phyloP scores from a whole-genome alignment of 2,329 filamentous ascomycete genomes.

The Xylariaceae sp. region DNA sequence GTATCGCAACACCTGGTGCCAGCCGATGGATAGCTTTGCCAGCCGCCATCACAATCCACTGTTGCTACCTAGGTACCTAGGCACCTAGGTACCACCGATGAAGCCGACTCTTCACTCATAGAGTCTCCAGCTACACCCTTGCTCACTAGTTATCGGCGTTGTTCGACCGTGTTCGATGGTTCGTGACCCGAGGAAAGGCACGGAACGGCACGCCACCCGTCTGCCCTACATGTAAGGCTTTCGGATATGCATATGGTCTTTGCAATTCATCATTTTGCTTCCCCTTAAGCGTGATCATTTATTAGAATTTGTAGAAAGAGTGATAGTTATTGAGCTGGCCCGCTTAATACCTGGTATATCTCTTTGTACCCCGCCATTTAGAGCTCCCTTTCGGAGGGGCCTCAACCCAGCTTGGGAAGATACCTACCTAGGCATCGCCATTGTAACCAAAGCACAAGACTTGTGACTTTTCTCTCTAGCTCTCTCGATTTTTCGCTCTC shows the following conservation, averaged over 20 bases:
- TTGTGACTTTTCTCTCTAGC: background rate
- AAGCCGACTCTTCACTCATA: too few relatives aligned
- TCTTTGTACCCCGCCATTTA: conserved; percentile 18
- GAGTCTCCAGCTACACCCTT: too few relatives aligned
- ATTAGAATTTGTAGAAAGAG: background rate
- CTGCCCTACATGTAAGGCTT: background rate
- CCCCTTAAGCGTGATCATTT: background rate
- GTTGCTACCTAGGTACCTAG: background rate
- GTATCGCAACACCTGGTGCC: too few relatives aligned
- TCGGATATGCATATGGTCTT: conserved; percentile 4
- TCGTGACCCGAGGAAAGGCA: conserved; percentile 9
- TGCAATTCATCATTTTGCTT: background rate
- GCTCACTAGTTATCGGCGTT: background rate
- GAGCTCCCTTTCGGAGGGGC: background rate
- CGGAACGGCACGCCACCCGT: background rate
- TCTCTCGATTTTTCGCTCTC: background rate
- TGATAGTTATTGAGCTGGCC: background rate
- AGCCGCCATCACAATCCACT: too few relatives aligned
- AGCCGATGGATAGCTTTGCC: too few relatives aligned
- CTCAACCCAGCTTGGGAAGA: background rate
- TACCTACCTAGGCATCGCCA: background rate
- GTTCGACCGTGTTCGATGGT: conserved; percentile 24
- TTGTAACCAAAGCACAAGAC: conserved; percentile 1
- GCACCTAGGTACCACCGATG: background rate
- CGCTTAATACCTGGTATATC: background rate